Base-by-base conservation (phyloP, 106 monocot genomes). In the Platanthera zijinensis region DNA sequence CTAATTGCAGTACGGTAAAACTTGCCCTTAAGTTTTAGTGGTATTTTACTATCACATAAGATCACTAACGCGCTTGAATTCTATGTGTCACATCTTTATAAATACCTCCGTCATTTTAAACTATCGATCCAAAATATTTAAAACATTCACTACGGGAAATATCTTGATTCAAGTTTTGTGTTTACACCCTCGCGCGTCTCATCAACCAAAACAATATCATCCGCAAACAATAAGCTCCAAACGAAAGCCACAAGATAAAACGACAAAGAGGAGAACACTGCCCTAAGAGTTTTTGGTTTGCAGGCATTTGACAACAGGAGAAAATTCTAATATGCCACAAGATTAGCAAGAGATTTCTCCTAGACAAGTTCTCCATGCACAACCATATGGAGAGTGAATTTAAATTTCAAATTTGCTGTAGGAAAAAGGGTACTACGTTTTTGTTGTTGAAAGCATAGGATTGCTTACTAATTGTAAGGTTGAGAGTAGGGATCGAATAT, bases 381-480 rank as follows among this genome's bases (percentile, higher is more conserved):
- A 72, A 45, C 3, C 25, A 19, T 53, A 56, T 48, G 54, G 39
- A 72, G 57, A 69, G 54, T 5, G 10, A 74, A 39, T 15, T 7
- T 9, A 53, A 8, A 70, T 32, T 61, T 18, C 18, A 61, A 6
- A 17, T 17, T 6, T 57, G 57, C 15, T 57, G 18, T 18, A 57
- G 18, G 6, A 21, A 61, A 10, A 61, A 9, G 19, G 21, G 6
- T 19, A 61, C 7, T 61, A 25, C 59, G 21, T 61, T 61, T 61
- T 61, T 7, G 59, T 72, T 80, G 64, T 11, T 57, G 50, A 32
- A 8, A 64, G 30, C 12, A 69, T 51, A 61, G 14, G 19, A 8
- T 64, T 48, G 80, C 96, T 93, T 72, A 97, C 96, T 85, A 81
- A 82, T 85, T 97, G 96, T 45, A 97, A 86, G 81, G 93, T 97